Percentiles rank a stretch among this genome's conserved stretches.
phyloP scores from a whole-genome alignment of 352 stramenopile genomes.

The Globisporangium sylvaticum region DNA sequence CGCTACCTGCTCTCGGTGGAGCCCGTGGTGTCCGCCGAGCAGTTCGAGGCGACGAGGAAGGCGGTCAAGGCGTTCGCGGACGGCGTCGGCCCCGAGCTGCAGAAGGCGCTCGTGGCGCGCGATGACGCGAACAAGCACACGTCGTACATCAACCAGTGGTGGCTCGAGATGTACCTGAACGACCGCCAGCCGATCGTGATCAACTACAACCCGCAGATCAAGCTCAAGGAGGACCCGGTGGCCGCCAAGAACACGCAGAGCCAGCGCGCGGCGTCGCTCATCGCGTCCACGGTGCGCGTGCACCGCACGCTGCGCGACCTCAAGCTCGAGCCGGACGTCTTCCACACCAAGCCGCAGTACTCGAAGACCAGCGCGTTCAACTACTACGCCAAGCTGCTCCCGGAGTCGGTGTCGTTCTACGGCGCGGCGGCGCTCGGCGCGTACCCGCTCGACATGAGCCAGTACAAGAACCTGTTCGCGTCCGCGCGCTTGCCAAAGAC shows the following conservation, averaged over 20 bases:
- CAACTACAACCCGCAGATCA: constrained; percentile 91
- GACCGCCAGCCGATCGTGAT: constrained; percentile 84
- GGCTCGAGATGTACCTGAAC: constrained; percentile 90
- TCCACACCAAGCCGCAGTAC: constrained; percentile 84
- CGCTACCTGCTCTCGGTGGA: constrained; percentile 77
- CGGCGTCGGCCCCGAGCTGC: constrained; percentile 59
- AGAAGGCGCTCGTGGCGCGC: constrained; percentile 66
- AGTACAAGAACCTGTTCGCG: constrained; percentile 89
- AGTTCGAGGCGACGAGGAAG: constrained; percentile 52
- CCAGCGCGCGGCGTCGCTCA: constrained; percentile 81
- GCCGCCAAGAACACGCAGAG: constrained; percentile 82
- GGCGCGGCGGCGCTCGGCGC: constrained; percentile 77
- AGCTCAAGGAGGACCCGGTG: constrained; percentile 80
- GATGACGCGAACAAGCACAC: constrained; percentile 83
- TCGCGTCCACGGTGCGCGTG: constrained; percentile 81
- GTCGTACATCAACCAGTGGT: constrained; percentile 92
- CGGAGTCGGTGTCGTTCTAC: constrained; percentile 85
- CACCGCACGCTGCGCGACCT: constrained; percentile 76
- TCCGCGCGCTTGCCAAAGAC: constrained; percentile 68
- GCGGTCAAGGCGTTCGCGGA: constrained; percentile 57
- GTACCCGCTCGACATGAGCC: constrained; percentile 91
- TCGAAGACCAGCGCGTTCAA: constrained; percentile 79
- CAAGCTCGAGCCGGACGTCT: constrained; percentile 85
- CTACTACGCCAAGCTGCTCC: constrained; percentile 80
- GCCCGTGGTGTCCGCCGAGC: constrained; percentile 52